Percentiles rank a stretch among this genome's conserved stretches.
phyloP scores from a whole-genome alignment of 805 yeast species.

The Cyberlindnera sargentensis region DNA sequence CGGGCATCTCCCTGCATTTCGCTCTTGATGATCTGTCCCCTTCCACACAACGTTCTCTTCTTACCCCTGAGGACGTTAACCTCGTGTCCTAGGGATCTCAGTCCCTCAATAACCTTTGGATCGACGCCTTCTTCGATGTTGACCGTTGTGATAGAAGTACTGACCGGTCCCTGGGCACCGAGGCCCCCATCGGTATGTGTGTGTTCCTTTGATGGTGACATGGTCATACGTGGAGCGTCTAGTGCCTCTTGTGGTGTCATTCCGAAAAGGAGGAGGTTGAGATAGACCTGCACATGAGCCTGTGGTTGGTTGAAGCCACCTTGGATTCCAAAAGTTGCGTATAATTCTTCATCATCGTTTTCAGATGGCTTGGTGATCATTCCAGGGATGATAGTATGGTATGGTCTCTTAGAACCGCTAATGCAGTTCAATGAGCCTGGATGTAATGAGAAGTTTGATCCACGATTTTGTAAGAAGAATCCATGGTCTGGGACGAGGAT shows the following conservation, averaged over 20 bases:
- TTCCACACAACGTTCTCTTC: conserved; percentile 44
- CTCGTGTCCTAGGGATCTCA: conserved; percentile 51
- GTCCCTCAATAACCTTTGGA: conserved; percentile 36
- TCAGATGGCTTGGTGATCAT: conserved; percentile 48
- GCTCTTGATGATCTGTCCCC: conserved; percentile 63
- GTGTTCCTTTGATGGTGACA: conserved; percentile 43
- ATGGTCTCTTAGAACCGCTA: conserved; percentile 67
- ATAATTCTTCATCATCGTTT: conserved; percentile 38
- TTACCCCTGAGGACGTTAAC: conserved; percentile 37
- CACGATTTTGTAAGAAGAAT: conserved; percentile 69
- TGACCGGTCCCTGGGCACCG: conserved; percentile 61
- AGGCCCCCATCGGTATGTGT: conserved; percentile 41
- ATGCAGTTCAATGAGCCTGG: conserved; percentile 51
- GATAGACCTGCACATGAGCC: conserved; percentile 72
- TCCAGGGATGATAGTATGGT: conserved; percentile 81
- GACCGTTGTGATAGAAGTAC: conserved; percentile 51
- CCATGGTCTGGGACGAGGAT: conserved; percentile 61
- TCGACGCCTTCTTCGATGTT: conserved; percentile 59
- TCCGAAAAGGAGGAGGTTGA: conserved; percentile 57
- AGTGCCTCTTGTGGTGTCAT: conserved; percentile 66
- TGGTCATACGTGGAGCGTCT: conserved; percentile 68
- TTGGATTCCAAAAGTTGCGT: conserved; percentile 74
- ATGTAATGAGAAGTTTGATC: conserved; percentile 62
- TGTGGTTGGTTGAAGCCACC: conserved; percentile 87
- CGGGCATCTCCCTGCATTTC: conserved; percentile 36